Evolutionary conservation across 2,329 filamentous ascomycete species (phyloP), one percentile per base, ranked within the genome.

Genomic region (Fusarium piperis): DNA sequence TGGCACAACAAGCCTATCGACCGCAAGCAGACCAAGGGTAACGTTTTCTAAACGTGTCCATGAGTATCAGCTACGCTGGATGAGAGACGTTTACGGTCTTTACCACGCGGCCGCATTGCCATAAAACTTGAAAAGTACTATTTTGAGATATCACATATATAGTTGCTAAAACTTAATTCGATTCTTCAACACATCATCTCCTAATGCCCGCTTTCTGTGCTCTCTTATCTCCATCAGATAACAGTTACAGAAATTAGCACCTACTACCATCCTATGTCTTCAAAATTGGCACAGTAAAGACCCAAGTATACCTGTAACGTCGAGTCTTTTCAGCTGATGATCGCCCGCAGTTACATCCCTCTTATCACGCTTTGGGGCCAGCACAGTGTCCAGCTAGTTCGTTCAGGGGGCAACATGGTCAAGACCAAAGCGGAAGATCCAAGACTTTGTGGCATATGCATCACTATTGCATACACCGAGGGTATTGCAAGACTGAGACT

Each of bases 21-120:
- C 76, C 78, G 83, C 35, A 78, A 82, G 52, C 87, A 89, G 78
- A 83, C 82, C 11, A 88, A 86, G 80, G 87, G 87, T 33, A 82
- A 76, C 6, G 83, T 89, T 4, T 87, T 87, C 68, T 88, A 83
- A 70, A 30, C 33, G 26, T 35, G 41, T 20, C 26, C 15, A 18
- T 32, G 16, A 46, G 38, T 4, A 36, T 35, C 33, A 51, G 35
- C 28, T 13, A 3, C 30, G 41, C n/a, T 44, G 15, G 9, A 58
- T 51, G 30, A 23, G 33, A 39, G 30, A 59, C n/a, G 16, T 32
- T 67, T 36, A 51, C 7, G 41, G 48, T 30, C 11, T 48, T 20
- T 23, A n/a, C 30, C 18, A n/a, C 20, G 35, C 16, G 30, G 39
- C 16, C 13, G 6, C 6, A 20, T 58, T 16, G 15, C 15, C 28